Evolutionary conservation across 208 protist genomes (phyloP), one percentile per base, ranked within the genome.

Genomic region (Jaenimonas drosophilae): DNA sequence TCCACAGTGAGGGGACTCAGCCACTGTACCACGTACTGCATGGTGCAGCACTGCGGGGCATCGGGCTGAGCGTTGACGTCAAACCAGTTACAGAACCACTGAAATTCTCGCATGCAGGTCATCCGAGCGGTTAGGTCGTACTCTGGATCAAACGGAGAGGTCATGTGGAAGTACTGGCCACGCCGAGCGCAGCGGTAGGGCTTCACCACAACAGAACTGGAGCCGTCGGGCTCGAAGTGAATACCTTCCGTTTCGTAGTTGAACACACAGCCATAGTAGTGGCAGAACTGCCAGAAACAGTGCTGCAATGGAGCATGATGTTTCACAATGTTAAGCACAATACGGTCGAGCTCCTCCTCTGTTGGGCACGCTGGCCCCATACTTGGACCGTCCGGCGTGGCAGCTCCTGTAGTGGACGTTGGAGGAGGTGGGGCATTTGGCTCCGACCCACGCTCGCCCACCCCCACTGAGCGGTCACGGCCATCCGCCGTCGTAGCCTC

Each of bases 91-190:
- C 83, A 88, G 34, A 87, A 34, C 59, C 70, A 75, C 58, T 88
- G 83, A 21, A 88, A 82, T 29, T 75, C 78, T 28, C 73, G 75
- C 61, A 82, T 88, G 46, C 70, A 61, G 1, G 71, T 66, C 84
- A 92, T 92, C 41, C 70, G 64, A 9, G 78, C 76, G 4, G 83
- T 88, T 12, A 92, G 46, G 51, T 92, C 83, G 58, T 86, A 86
- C 59, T 88, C 67, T 3, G 64, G 64, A 32, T 92, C 83, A 48
- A 92, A 88, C 2, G 83, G 83, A 2, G 78, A 88, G 30, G 83
- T 92, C 53, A 92, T 63, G 46, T 76, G 79, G 17, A 88, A 75
- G 54, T 84, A 62, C 59, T 92, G 78, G 7, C 83, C 78, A 0
- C 78, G 65, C 20, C 70, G 66, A n/a, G 61, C 59, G 54, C 83